Evolutionary conservation across 179 eudicot species (phyloP), one percentile per base, ranked within the genome.

Genomic region (Camellia oleifera): DNA sequence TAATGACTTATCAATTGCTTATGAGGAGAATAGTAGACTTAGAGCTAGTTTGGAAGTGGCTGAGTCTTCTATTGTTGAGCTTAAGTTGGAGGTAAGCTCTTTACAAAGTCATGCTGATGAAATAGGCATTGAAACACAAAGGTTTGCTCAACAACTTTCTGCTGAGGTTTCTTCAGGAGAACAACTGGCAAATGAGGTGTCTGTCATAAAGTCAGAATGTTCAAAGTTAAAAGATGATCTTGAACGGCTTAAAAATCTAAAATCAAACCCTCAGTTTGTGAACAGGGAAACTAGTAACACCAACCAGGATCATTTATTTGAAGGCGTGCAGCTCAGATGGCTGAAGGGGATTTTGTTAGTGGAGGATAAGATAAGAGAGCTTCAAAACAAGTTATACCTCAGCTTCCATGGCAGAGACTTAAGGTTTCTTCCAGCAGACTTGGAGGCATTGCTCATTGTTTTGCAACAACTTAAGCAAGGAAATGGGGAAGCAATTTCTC

Each of bases 11-110:
- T 88, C 87, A 65, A 79, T 82, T 82, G 89, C 86, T 82, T 80
- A 87, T 85, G 94, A 89, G 86, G 99, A 91, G 84, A 92, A 94
- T 77, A 82, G 67, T 75, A 85, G 89, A 79, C 98, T 96, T 58
- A 87, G 84, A 76, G 87, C 84, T 76, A 85, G 84, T 89, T 84
- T 91, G 87, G 94, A 91, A 83, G 86, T 87, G 67, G 93, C 97
- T 45, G 93, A 97, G 78, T 85, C 84, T 65, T 90, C 97, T 70
- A 81, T 97, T n/a, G 79, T 84, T 75, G 91, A 91, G 79, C 92
- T 97, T 75, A 89, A 87, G 87, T 84, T 80, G 80, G 98, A 93
- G 81, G 72, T 97, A 77, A 83, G 79, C 85, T 86, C 98, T 58
- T 83, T 94, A 81, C 92, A 88, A 80, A 82, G 85, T 81, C 80